phyloP scores from a whole-genome alignment of 495 filamentous ascomycete genomes.

The Penicillium macrosclerotiorum region DNA sequence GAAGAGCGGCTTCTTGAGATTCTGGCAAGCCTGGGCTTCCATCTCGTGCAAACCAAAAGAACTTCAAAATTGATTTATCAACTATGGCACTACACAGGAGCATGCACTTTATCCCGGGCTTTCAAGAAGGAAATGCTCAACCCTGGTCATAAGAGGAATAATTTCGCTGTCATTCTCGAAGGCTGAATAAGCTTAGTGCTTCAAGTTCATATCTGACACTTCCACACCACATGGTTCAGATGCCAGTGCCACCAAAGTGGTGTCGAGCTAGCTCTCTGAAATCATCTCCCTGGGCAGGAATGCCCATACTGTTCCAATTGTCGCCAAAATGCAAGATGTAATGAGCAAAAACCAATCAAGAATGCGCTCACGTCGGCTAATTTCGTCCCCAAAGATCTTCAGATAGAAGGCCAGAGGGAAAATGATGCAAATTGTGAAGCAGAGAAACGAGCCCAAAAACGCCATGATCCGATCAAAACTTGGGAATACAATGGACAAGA shows the following conservation, averaged over 20 bases:
- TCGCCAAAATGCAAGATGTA: constrained; percentile 64
- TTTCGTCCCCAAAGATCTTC: constrained; percentile 84
- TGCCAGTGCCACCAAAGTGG: too few relatives aligned
- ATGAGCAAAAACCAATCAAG: constrained; percentile 69
- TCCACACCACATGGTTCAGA: too few relatives aligned
- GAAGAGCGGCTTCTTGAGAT: constrained; percentile 68
- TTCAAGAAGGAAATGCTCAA: constrained; percentile 74
- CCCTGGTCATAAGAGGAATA: constrained; percentile 73
- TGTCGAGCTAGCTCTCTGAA: constrained; percentile 13
- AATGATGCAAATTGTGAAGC: constrained; percentile 92
- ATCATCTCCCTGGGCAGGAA: constrained; percentile 72
- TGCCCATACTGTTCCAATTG: constrained; percentile 80
- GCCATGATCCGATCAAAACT: constrained; percentile 93
- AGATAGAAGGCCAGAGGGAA: constrained; percentile 86
- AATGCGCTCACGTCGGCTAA: constrained; percentile 61
- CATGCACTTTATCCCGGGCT: constrained; percentile 24
- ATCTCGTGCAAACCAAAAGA: constrained; percentile 60
- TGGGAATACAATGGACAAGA: constrained; percentile 77
- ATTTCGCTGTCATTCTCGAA: constrained; percentile 75
- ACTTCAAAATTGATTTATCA: constrained; percentile 86
- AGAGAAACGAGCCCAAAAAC: constrained; percentile 85
- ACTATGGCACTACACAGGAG: constrained; percentile 62
- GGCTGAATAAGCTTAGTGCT: constrained; percentile 17
- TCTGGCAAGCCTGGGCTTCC: constrained; percentile 75
- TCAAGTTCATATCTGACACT: too few relatives aligned